Percentiles rank a stretch among this genome's conserved stretches.
Conservation (phyloP, 208 protist genomes). For the Acanthamoeba lenticulata region DNA sequence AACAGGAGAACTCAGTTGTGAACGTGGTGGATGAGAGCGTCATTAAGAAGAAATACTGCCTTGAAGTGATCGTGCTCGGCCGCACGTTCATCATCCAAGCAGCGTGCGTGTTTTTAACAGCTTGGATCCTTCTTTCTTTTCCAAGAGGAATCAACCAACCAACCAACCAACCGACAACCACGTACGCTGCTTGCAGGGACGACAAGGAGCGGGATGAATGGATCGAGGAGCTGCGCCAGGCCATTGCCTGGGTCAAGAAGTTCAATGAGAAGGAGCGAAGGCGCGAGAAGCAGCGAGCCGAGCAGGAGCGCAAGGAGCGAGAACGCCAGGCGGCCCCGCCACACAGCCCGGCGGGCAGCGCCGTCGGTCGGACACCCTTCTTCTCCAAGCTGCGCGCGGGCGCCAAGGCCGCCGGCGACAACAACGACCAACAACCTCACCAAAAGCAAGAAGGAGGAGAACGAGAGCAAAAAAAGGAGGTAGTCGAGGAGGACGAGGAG, state of each 20-base stretch:
- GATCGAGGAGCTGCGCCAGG: conserved; percentile 9
- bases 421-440: not conserved
- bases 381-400: not conserved
- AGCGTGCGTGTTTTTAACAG: not conserved
- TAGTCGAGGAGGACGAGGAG: not conserved
- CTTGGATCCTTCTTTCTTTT: no score
- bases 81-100: conserved; percentile 42
- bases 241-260: not conserved
- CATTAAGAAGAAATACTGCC: conserved; percentile 20
- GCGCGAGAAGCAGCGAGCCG: not conserved
- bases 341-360: not conserved
- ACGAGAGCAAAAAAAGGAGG: not conserved
- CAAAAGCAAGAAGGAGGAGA: not conserved
- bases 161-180: not conserved
- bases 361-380: not conserved
- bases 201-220: not conserved
- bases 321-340: not conserved
- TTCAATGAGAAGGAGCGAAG: not conserved
- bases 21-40: not conserved
- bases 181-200: not conserved
- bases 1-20: not conserved
- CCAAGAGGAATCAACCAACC: not conserved
- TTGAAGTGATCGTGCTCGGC: conserved; percentile 13
- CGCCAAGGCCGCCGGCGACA: not conserved
- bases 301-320: conserved; percentile 11